Conservation (phyloP, 139 green algal genomes). For the Chlamydomonas sp. region DNA sequence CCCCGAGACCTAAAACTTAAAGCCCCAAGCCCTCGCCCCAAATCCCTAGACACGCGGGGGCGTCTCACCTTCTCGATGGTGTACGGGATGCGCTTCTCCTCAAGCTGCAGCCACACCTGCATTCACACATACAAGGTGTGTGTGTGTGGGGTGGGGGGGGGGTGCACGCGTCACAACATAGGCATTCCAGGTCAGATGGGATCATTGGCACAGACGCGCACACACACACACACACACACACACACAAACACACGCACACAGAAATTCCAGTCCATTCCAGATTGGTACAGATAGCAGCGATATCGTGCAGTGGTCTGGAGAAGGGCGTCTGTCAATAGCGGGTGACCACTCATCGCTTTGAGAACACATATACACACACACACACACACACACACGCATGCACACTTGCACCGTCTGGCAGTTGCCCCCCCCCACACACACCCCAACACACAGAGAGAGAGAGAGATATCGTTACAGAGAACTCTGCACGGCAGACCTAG, state of each 20-base stretch:
- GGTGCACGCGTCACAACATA: no score
- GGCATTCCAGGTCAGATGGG: neutral
- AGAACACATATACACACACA: neutral
- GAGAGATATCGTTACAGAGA: no score
- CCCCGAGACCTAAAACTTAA: neutral
- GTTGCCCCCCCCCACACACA: no score
- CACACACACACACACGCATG: neutral
- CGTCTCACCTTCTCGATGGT: conserved; percentile 88
- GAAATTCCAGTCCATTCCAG: neutral
- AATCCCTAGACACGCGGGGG: conserved; percentile 16
- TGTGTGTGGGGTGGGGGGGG: neutral
- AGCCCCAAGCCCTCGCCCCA: no score
- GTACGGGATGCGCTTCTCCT: conserved; percentile 95
- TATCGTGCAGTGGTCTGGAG: neutral
- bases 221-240: neutral
- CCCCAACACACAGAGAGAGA: no score
- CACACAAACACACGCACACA: no score
- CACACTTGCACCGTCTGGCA: no score
- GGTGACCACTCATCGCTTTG: neutral
- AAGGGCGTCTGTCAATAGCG: no score
- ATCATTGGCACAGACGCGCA: neutral
- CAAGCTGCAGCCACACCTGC: conserved; percentile 74
- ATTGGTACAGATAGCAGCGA: neutral
- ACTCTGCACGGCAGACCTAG: no score
- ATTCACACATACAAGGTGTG: neutral